Evolutionary conservation across 495 filamentous ascomycete species (phyloP), one percentile per base, ranked within the genome.

Genomic region (Tuber umbilicatum): DNA sequence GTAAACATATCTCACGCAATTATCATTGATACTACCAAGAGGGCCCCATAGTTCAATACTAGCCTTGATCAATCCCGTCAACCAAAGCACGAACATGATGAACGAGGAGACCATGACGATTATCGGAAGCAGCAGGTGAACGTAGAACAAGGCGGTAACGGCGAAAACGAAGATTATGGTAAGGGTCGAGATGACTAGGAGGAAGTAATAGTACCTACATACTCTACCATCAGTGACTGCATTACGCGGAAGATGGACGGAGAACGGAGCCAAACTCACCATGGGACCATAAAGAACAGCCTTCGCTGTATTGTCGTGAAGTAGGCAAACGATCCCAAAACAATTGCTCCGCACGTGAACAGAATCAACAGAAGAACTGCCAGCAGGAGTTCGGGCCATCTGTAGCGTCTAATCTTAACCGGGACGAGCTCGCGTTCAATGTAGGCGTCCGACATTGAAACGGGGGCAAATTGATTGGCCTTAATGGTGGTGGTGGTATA

Each of bases 331-430:
- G 97, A 88, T 17, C 94, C 96, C 38, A 98, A 87, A 69, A 94
- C 91, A 73, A 90, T 90, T 74, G 90, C 88, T 0, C 90, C 90
- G 9, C 91, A 89, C 0, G 91, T 88, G 1, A 98, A 86, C 85
- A 97, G 93, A 78, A 96, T 87, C 77, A 98, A 86, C 77, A 96
- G 90, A 92, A 96, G 97, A 78, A 97, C 85, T 83, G 97, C 97
- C 72, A 99, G 88, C 83, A 96, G 93, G 73, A 92, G 85, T 80
- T 96, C 93, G 3, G 96, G 96, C 95, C 95, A 99, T 87, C 91
- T 90, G 87, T 97, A 97, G 75, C 88, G 89, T 75, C 91, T 89
- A 43, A 89, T 86, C 45, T 85, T 85, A 60, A 82, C 80, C 64
- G 84, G 77, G 67, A 86, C 75, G 70, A 70, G 45, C 39, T 74